Conservation (phyloP, 2,329 filamentous ascomycete genomes). For the Penicillium sp. region DNA sequence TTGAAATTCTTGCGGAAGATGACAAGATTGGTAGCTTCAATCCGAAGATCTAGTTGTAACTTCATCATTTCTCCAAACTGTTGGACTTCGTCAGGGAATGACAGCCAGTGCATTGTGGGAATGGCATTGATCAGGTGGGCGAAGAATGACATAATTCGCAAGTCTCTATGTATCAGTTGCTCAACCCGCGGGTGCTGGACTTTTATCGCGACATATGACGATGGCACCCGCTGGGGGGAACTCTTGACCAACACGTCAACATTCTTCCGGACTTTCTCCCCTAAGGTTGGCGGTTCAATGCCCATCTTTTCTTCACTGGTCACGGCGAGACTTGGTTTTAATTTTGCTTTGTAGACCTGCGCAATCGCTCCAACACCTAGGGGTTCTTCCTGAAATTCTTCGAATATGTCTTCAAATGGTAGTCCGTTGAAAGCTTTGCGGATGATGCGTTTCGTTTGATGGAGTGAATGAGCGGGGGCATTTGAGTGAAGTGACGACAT, state of each 20-base stretch:
- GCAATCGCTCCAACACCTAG: conserved; percentile 94
- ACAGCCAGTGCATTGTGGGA: conserved; percentile 95
- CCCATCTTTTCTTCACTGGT: conserved; percentile 58
- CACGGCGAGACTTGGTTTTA: conserved; percentile 73
- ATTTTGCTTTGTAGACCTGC: conserved; percentile 93
- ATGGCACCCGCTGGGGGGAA: conserved; percentile 79
- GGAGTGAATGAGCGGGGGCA: conserved; percentile 85
- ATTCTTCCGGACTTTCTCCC: conserved; percentile 71
- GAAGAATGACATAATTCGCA: conserved; percentile 93
- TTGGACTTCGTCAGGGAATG: conserved; percentile 85
- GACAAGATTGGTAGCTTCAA: conserved; percentile 84
- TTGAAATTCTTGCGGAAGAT: conserved; percentile 90
- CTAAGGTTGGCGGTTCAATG: conserved; percentile 57
- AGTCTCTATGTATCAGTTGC: conserved; percentile 80
- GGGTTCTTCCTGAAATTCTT: conserved; percentile 87
- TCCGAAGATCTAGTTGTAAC: conserved; percentile 90
- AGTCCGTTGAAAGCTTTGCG: conserved; percentile 77
- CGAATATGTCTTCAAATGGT: conserved; percentile 85
- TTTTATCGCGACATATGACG: conserved; percentile 90
- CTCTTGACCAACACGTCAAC: conserved; percentile 86
- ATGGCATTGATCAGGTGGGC: conserved; percentile 79
- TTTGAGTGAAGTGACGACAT: conserved; percentile 96
- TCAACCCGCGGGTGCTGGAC: conserved; percentile 92
- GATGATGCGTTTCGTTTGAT: conserved; percentile 75
- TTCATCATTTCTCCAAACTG: conserved; percentile 99